These are phyloP conservation scores for Rhizophagus prolifer DNA, from an alignment of 192 early-diverging fungal species.

Conservation along the genomic window DNA sequence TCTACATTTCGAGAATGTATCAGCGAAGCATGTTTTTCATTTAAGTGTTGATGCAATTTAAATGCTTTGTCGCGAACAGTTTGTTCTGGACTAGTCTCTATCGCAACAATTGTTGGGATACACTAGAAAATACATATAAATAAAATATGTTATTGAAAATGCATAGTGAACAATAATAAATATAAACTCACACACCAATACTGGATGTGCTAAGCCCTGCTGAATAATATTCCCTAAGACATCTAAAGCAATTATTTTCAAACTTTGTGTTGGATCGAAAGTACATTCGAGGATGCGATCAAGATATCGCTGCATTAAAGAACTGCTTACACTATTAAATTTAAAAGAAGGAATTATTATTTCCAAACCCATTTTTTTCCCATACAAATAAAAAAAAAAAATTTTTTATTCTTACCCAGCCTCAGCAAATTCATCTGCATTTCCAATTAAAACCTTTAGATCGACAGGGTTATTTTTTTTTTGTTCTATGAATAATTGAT, in stretches of 20 bases:
- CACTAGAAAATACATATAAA: conserved; percentile 53
- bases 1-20: conserved; percentile 84
- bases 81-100: conserved; percentile 70
- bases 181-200: conserved; percentile 49
- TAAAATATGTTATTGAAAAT: not conserved
- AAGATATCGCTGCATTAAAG: conserved; percentile 89
- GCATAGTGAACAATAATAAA: not conserved
- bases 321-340: conserved; percentile 67
- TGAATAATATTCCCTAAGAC: conserved; percentile 80
- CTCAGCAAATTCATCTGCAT: conserved; percentile 78
- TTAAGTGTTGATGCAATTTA: conserved; percentile 70
- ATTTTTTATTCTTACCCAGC: conserved; percentile 49
- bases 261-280: conserved; percentile 49
- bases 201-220: conserved; percentile 89
- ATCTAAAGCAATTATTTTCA: conserved; percentile 77
- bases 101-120: conserved; percentile 83
- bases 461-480: conserved; percentile 54
- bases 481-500: conserved; percentile 29
- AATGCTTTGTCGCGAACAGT: conserved; percentile 69
- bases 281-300: conserved; percentile 72
- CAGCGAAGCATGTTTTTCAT: conserved; percentile 84
- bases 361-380: not conserved
- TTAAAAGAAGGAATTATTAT: not conserved
- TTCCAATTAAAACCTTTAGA: conserved; percentile 75
- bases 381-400: not conserved